A percentile compares a stretch with the other conserved stretches of the same genome.
phyloP scores from a whole-genome alignment of 768 basidiomycete genomes.

The Dioszegia hungarica region DNA sequence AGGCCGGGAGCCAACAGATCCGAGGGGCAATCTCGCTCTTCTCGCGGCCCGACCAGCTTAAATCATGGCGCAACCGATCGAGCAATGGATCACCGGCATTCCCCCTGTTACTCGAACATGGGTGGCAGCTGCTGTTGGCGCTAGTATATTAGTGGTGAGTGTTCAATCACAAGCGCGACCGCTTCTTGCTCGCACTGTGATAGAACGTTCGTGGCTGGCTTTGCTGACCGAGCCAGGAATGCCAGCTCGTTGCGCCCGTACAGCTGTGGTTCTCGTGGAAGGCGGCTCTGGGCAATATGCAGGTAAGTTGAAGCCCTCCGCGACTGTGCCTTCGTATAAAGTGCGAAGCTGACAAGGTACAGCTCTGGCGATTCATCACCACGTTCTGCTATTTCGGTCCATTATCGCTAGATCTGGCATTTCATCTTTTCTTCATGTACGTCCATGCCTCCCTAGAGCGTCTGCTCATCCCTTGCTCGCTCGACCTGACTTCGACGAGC shows the following conservation, averaged over 20 bases:
- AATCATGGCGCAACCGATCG: slow-evolving; percentile 56
- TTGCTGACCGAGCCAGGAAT: slow-evolving; percentile 62
- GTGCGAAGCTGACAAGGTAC: neutral
- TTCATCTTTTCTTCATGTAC: slow-evolving; percentile 98
- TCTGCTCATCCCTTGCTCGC: no score
- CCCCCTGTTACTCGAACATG: slow-evolving; percentile 86
- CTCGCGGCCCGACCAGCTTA: no score
- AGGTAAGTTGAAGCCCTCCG: slow-evolving; percentile 54
- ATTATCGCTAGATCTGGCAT: slow-evolving; percentile 86
- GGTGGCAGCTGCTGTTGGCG: slow-evolving; percentile 71
- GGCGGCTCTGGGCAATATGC: slow-evolving; percentile 71
- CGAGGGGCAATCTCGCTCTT: no score
- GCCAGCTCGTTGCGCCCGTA: slow-evolving; percentile 78
- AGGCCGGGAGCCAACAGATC: no score
- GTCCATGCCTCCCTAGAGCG: no score
- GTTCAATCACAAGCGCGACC: neutral
- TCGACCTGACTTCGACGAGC: neutral
- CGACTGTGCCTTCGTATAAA: neutral
- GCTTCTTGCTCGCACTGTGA: no score
- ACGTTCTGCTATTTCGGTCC: slow-evolving; percentile 96
- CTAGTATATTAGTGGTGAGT: slow-evolving; percentile 74
- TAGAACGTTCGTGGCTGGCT: no score
- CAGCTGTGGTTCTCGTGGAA: slow-evolving; percentile 91
- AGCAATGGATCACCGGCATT: slow-evolving; percentile 85
- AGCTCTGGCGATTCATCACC: slow-evolving; percentile 84